Evolutionary conservation across 2,329 filamentous ascomycete species (phyloP).

Genomic region (Aspergillus clavatus): DNA sequence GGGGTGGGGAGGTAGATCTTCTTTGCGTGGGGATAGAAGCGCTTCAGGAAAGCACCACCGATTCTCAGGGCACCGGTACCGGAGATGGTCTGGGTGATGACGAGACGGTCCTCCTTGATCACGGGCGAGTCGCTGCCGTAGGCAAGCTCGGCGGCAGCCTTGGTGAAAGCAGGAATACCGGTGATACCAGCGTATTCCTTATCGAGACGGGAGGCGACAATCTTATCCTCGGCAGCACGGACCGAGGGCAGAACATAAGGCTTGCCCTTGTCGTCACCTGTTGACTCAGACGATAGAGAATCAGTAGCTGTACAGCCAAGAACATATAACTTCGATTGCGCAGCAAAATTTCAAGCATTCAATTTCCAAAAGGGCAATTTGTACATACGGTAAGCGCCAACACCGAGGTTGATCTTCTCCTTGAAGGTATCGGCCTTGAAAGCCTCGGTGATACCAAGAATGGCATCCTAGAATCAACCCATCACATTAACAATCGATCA

Average conservation of each 20-base stretch:
- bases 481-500: constrained; percentile 22
- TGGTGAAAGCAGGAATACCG: constrained; percentile 89
- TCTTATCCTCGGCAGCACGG: constrained; percentile 78
- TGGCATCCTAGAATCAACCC: constrained; percentile 36
- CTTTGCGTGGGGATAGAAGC: constrained; percentile 87
- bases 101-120: constrained; percentile 69
- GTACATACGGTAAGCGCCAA: constrained; percentile 80
- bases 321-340: background rate
- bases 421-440: constrained; percentile 94
- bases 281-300: background rate
- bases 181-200: constrained; percentile 99
- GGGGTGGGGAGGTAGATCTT: constrained; percentile 94
- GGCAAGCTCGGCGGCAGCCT: constrained; percentile 82
- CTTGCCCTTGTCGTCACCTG: constrained; percentile 86
- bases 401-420: constrained; percentile 98
- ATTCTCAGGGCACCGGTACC: constrained; percentile 94
- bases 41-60: constrained; percentile 85
- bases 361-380: background rate
- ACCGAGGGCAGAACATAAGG: constrained; percentile 96
- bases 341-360: no score
- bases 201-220: constrained; percentile 72
- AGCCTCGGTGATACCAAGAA: constrained; percentile 75
- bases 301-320: background rate
- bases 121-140: constrained; percentile 77
- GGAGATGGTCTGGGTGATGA: constrained; percentile 96